Base-by-base conservation (phyloP, 1,284 basidiomycete species). In the Uromyces viciae-fabae region DNA sequence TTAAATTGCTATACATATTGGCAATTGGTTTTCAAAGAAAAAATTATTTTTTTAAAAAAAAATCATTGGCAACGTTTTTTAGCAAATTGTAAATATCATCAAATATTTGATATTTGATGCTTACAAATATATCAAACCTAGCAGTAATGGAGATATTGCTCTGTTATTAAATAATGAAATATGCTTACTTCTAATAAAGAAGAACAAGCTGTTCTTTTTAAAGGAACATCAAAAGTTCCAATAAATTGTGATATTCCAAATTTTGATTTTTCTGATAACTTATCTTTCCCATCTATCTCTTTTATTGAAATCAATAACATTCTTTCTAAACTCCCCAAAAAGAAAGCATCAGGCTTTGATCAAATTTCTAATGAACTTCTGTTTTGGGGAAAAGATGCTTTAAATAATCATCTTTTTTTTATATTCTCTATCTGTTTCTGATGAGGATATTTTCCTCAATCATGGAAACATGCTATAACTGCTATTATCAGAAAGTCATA, bases 11-110 rank as follows among this genome's bases (percentile, higher is more conserved):
- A 56, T 36, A 2, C 36, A 8, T 3, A 56, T 5, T 74, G 71
- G 71, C 46, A 74, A 36, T 7, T n/a, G 15, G 36, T 25, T n/a
- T 52, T 74, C 42, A 73, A 73, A 31, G 43, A 73, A 11, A 73
- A 60, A 60, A 31, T 11, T 60, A 7, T 60, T 60, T 28, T 25
- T 31, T 4, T 31, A 31, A 19, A 60, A 60, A 4, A 33, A 11
- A 60, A 60, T 60, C 58, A 60, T 28, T 60, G 58, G 58, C 58
- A 19, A 25, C 28, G 17, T 14, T 60, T 60, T 31, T 31, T 60
- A 28, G 58, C 58, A 5, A 33, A 60, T 14, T 8, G 58, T 31
- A 60, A 60, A 60, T 25, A 60, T 31, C 58, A 60, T 60, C 58
- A 60, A 4, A 19, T 60, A 5, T 60, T n/a, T n/a, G n/a, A n/a